These are phyloP conservation scores for Betula pendula DNA, from an alignment of 306 rosid species.

Conservation along the genomic window DNA sequence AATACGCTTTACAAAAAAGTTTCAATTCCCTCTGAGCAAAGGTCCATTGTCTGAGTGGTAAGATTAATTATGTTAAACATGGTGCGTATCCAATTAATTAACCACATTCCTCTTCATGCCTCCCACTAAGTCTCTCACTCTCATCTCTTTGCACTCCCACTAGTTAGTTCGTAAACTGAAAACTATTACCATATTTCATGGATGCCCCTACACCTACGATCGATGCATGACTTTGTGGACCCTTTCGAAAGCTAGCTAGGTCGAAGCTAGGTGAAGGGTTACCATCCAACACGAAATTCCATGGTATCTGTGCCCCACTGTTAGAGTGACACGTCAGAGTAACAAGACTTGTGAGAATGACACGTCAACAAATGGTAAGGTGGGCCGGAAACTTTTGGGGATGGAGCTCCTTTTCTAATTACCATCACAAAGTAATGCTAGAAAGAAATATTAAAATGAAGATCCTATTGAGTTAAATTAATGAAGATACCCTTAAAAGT, in stretches of 20 bases:
- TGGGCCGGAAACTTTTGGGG: constrained; percentile 28
- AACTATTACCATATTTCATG: not conserved
- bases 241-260: constrained; percentile 23
- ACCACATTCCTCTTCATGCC: constrained; percentile 4
- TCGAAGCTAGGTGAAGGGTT: constrained; percentile 47
- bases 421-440: not conserved
- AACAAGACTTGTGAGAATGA: constrained; percentile 39
- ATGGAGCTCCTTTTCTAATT: constrained; percentile 15
- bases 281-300: constrained; percentile 33
- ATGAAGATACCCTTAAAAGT: constrained; percentile 3
- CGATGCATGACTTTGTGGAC: constrained; percentile 38
- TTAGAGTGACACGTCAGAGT: constrained; percentile 24
- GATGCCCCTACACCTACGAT: constrained; percentile 14
- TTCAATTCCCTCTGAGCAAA: not conserved
- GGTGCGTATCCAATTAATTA: not conserved
- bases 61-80: not conserved
- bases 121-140: constrained; percentile 11
- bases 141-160: constrained; percentile 4
- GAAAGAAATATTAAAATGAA: constrained; percentile 2
- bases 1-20: not conserved
- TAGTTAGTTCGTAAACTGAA: constrained; percentile 5
- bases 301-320: constrained; percentile 19
- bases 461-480: not conserved
- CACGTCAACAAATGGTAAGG: constrained; percentile 48
- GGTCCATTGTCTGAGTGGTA: constrained; percentile 1